Conservation (phyloP, 2,329 filamentous ascomycete species). For the Colletotrichum theobromicola region DNA sequence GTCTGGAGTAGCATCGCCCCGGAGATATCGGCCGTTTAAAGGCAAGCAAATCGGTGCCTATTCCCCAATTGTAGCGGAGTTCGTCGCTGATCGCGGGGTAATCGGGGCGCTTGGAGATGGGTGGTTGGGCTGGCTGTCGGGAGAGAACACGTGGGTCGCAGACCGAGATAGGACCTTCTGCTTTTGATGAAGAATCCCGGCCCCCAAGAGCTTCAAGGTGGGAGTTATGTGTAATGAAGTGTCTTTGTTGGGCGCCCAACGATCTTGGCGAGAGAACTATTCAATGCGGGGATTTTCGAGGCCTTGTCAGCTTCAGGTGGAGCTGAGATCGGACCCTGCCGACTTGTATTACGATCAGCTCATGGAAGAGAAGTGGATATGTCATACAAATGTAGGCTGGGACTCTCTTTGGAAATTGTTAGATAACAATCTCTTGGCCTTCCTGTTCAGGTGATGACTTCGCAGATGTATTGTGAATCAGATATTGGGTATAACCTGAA, state of each 20-base stretch:
- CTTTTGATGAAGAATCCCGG: not conserved
- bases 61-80: not conserved
- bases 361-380: not conserved
- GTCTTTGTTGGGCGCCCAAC: not conserved
- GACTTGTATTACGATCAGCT: not conserved
- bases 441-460: not conserved
- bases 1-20: not conserved
- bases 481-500: not conserved
- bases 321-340: not conserved
- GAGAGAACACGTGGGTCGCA: constrained; percentile 3
- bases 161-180: not conserved
- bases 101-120: not conserved
- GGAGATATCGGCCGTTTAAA: not conserved
- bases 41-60: not conserved
- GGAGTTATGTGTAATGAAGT: not conserved
- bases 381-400: not conserved
- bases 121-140: not conserved
- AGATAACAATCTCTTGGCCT: not conserved
- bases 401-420: not conserved
- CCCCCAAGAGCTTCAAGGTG: not conserved
- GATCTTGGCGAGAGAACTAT: not conserved
- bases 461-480: not conserved
- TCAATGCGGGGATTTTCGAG: not conserved
- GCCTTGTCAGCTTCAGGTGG: not conserved
- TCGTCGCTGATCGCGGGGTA: constrained; percentile 13